Percentiles rank a stretch among this genome's conserved stretches.
phyloP scores from a whole-genome alignment of 2,329 filamentous ascomycete genomes.

The Calonectria pauciramosa region DNA sequence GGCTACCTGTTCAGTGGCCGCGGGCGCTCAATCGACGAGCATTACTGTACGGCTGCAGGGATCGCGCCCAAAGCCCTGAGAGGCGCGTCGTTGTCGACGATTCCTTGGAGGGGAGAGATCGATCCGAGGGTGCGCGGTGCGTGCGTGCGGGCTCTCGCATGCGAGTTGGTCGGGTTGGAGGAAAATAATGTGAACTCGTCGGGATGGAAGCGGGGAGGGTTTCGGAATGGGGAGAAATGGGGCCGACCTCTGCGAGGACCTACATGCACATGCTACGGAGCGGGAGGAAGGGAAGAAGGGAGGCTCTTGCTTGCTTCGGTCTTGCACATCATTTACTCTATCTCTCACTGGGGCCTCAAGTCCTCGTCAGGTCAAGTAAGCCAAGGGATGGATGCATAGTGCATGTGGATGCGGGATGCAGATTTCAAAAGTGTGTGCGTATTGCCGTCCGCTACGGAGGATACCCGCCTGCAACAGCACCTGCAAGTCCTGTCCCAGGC shows the following conservation, averaged over 20 bases:
- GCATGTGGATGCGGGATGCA: conserved; percentile 6
- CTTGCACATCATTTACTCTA: conserved; percentile 7
- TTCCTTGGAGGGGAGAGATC: neutral
- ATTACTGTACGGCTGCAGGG: conserved; percentile 5
- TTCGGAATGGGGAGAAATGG: conserved; percentile 20
- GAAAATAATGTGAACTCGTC: neutral
- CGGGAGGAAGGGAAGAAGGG: conserved; percentile 9
- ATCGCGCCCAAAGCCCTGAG: conserved; percentile 3
- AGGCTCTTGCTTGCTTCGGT: conserved; percentile 1
- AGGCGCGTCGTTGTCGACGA: neutral
- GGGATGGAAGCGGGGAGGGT: conserved; percentile 11
- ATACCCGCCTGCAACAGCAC: conserved; percentile 9
- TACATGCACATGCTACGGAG: neutral
- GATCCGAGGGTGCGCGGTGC: neutral
- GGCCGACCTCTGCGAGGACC: neutral
- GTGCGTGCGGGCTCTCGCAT: neutral
- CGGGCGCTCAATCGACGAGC: conserved; percentile 7
- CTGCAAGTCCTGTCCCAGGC: conserved; percentile 19
- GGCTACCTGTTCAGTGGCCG: conserved; percentile 5
- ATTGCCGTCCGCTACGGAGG: conserved; percentile 3
- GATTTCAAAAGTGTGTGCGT: conserved; percentile 9
- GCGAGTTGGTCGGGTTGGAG: neutral
- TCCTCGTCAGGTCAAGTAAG: neutral
- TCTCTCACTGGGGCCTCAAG: conserved; percentile 1
- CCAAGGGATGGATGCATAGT: conserved; percentile 18